Evolutionary conservation across 768 basidiomycete genomes (phyloP).

Genomic region (Tulasnella sp.): DNA sequence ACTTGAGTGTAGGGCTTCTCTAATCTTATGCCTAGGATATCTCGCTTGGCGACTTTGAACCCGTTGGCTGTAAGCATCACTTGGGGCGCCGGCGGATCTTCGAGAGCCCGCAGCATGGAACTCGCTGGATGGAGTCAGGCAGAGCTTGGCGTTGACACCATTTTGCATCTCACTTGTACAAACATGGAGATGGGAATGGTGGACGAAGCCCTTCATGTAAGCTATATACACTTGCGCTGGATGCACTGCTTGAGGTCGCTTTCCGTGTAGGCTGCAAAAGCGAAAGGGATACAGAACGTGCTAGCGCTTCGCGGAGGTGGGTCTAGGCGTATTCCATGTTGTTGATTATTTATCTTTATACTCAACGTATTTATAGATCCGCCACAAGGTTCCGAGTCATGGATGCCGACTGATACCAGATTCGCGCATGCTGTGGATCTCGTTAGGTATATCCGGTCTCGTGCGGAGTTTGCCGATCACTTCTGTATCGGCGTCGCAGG

Average conservation of each 20-base stretch:
- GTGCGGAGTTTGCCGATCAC: conserved; percentile 61
- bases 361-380: conserved; percentile 47
- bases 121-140: conserved; percentile 68
- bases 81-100: conserved; percentile 96
- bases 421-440: conserved; percentile 82
- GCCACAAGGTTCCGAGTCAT: conserved; percentile 86
- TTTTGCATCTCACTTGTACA: conserved; percentile 93
- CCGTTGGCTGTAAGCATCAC: conserved; percentile 87
- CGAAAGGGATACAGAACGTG: conserved; percentile 74
- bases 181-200: conserved; percentile 88
- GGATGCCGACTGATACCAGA: conserved; percentile 72
- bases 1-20: conserved; percentile 57
- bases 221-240: conserved; percentile 20
- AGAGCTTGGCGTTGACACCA: conserved; percentile 68
- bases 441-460: conserved; percentile 76
- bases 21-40: conserved; percentile 81
- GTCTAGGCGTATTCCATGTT: conserved; percentile 18
- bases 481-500: conserved; percentile 96
- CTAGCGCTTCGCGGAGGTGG: conserved; percentile 85
- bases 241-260: background rate
- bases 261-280: conserved; percentile 51
- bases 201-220: conserved; percentile 71
- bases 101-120: conserved; percentile 77
- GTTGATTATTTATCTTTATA: background rate
- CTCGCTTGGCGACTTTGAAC: conserved; percentile 59